Conservation (phyloP, 495 filamentous ascomycete species). For the Parachaetomium inaequale region DNA sequence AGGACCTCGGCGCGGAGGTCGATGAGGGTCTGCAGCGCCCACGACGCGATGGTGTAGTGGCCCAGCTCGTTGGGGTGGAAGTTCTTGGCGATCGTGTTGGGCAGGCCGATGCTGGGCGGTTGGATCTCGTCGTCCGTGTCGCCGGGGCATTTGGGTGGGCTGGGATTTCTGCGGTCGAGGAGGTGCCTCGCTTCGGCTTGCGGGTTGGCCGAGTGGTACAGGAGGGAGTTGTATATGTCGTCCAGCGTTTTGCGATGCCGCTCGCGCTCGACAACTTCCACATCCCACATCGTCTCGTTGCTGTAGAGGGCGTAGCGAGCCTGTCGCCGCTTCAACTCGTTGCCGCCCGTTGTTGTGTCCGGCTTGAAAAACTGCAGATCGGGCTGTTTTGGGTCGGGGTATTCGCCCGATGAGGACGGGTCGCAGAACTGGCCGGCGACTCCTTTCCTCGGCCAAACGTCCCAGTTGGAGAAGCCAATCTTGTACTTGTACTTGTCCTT, state of each 20-base stretch:
- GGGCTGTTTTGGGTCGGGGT: constrained; percentile 27
- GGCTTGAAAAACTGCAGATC: constrained; percentile 28
- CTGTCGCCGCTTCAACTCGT: background rate
- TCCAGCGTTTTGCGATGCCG: background rate
- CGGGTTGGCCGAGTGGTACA: constrained; percentile 17
- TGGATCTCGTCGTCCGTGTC: constrained; percentile 1
- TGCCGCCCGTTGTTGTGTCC: background rate
- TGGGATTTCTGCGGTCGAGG: constrained; percentile 11
- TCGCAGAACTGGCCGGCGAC: constrained; percentile 31
- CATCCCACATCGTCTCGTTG: background rate
- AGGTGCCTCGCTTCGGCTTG: constrained; percentile 5
- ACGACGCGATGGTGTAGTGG: constrained; percentile 27
- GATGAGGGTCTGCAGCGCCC: constrained; percentile 6
- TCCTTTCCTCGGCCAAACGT: constrained; percentile 13
- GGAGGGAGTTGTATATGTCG: constrained; percentile 15
- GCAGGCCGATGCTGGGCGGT: constrained; percentile 14
- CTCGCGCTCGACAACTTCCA: background rate
- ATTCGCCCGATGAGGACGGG: constrained; percentile 13
- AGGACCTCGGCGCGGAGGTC: constrained; percentile 19
- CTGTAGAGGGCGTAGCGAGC: background rate
- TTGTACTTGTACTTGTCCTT: constrained; percentile 9
- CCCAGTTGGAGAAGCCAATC: constrained; percentile 29
- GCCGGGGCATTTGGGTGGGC: constrained; percentile 18
- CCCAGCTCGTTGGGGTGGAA: constrained; percentile 34
- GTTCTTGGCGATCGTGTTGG: constrained; percentile 25